Conservation (phyloP, 768 basidiomycete genomes). For the Rhizopogon salebrosus region DNA sequence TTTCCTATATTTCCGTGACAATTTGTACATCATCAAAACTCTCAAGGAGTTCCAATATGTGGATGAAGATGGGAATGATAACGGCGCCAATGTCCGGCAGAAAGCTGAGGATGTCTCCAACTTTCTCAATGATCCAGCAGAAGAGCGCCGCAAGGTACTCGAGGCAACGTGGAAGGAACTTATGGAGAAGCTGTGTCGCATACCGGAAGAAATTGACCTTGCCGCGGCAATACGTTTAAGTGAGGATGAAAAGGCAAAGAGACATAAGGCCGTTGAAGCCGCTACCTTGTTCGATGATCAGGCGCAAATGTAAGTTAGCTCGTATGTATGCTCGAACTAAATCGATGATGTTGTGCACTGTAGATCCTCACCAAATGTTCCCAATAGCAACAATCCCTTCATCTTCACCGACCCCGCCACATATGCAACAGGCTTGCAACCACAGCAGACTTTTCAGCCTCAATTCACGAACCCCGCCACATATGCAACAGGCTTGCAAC, state of each 20-base stretch:
- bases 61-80: slow-evolving; percentile 94
- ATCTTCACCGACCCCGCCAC: slow-evolving; percentile 57
- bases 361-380: slow-evolving; percentile 29
- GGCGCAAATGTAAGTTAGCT: slow-evolving; percentile 59
- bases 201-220: slow-evolving; percentile 78
- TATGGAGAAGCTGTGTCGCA: slow-evolving; percentile 59
- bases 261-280: slow-evolving; percentile 65
- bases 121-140: slow-evolving; percentile 79
- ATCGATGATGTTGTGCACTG: slow-evolving; percentile 1
- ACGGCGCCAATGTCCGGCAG: slow-evolving; percentile 93
- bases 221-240: slow-evolving; percentile 78
- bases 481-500: too few species aligned
- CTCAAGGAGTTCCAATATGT: slow-evolving; percentile 97
- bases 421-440: slow-evolving; percentile 52
- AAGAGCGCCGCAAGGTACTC: slow-evolving; percentile 79
- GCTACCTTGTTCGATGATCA: slow-evolving; percentile 82
- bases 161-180: slow-evolving; percentile 80
- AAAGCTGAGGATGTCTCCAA: slow-evolving; percentile 98
- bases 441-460: slow-evolving; percentile 72
- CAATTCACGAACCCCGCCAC: too few species aligned
- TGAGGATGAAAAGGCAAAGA: slow-evolving; percentile 81
- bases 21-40: slow-evolving; percentile 96
- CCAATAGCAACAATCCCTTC: slow-evolving; percentile 45
- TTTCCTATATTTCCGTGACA: slow-evolving; percentile 96
- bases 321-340: slow-evolving; percentile 1